These are phyloP conservation scores for Neoboletus magnificus DNA, from an alignment of 768 basidiomycete species.

Conservation along the genomic window DNA sequence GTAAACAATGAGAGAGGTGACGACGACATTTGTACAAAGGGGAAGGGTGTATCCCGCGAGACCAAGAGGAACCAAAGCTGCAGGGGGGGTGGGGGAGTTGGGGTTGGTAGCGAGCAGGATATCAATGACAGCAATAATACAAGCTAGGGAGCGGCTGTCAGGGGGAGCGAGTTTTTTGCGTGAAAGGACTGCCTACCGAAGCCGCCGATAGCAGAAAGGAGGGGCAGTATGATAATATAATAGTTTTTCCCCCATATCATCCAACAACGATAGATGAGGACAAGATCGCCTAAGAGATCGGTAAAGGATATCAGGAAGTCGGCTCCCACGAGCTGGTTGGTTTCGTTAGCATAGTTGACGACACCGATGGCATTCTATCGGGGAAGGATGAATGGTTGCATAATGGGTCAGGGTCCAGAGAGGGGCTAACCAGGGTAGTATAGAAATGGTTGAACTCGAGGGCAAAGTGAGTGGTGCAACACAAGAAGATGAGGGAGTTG, in stretches of 20 bases:
- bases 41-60: slow-evolving; percentile 38
- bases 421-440: slow-evolving; percentile 28
- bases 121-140: slow-evolving; percentile 27
- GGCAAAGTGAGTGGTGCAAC: slow-evolving; percentile 32
- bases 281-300: slow-evolving; percentile 35
- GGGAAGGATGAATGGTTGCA: not conserved
- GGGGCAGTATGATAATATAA: slow-evolving; percentile 33
- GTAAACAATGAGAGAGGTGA: slow-evolving; percentile 40
- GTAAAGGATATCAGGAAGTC: slow-evolving; percentile 37
- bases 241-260: slow-evolving; percentile 37
- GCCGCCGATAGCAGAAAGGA: slow-evolving; percentile 32
- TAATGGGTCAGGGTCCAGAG: not conserved
- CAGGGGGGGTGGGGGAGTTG: slow-evolving; percentile 33
- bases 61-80: slow-evolving; percentile 34
- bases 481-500: slow-evolving; percentile 31
- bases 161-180: not conserved
- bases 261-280: slow-evolving; percentile 43
- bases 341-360: slow-evolving; percentile 30
- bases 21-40: slow-evolving; percentile 39
- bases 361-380: slow-evolving; percentile 28
- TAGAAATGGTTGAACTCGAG: slow-evolving; percentile 38
- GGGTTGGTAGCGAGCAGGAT: slow-evolving; percentile 30
- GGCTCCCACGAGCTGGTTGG: slow-evolving; percentile 27
- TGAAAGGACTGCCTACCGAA: slow-evolving; percentile 29
- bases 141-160: slow-evolving; percentile 21